Evolutionary conservation across 2,329 filamentous ascomycete species (phyloP), one percentile per base, ranked within the genome.

Genomic region (Penicillium hordei): DNA sequence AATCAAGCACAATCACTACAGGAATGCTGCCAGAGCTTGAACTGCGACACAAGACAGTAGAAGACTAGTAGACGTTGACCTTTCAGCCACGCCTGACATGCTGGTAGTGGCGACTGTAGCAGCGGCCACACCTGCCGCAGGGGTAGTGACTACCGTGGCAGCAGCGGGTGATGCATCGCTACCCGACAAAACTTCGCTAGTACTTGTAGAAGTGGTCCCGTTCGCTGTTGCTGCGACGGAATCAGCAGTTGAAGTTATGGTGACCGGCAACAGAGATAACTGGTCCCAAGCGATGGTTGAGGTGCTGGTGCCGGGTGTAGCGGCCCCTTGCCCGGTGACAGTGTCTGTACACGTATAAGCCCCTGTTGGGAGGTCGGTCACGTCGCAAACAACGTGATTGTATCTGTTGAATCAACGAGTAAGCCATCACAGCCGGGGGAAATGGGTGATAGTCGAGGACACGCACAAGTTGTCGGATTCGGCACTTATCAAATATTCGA

Each of bases 341-440:
- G 55, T 59, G 8, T 51, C 58, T 4, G 60, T 64, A 33, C 68
- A 70, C 5, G 61, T 64, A 36, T 68, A 69, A 6, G 46, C 46
- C 0, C 61, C 67, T 12, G 51, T 55, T 2, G 60, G 63, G 1
- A 60, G 63, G 1, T 62, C 62, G 8, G 57, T 58, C 23, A 68
- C 9, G 10, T 60, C 59, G 52, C 68, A 70, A 7, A 46, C 13
- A 1, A 61, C 46, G 9, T 57, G 63, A 10, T 52, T 45, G 13
- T 59, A 60, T 23, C 66, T 68, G 39, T 27, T 31, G 2, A n/a
- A 36, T 23, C 0, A 1, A 31, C 44, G 10, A 55, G 52, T 4
- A 19, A 21, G 15, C 21, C 4, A 10, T n/a, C 4, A 0, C 3
- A 19, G 2, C 12, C 12, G 1, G 23, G 1, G 7, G 10, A 1